Evolutionary conservation across 805 yeast genomes (phyloP).

Genomic region (Metschnikowia lunata): DNA sequence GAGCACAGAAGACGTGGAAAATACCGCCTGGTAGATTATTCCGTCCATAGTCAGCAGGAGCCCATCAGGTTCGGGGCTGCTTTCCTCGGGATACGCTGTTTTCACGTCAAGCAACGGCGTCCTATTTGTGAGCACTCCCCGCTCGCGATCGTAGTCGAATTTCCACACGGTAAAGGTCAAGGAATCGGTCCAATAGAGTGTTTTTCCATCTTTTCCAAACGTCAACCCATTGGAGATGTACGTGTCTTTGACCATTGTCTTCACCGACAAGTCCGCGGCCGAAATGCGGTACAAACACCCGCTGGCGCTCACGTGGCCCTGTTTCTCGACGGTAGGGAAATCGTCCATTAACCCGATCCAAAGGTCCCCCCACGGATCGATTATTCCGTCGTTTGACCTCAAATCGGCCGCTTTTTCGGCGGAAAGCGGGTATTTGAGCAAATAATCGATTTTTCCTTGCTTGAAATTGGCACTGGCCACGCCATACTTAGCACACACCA

Average conservation of each 20-base stretch:
- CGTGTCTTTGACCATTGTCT: conserved; percentile 29
- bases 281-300: conserved; percentile 47
- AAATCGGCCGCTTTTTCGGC: conserved; percentile 20
- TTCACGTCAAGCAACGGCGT: conserved; percentile 20
- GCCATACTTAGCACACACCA: conserved; percentile 65
- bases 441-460: conserved; percentile 32
- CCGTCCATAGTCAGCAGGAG: conserved; percentile 53
- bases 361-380: conserved; percentile 71
- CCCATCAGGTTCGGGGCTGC: conserved; percentile 74
- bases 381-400: conserved; percentile 75
- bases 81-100: conserved; percentile 15
- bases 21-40: conserved; percentile 62
- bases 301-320: conserved; percentile 34
- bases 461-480: conserved; percentile 50
- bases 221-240: conserved; percentile 65
- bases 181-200: conserved; percentile 41
- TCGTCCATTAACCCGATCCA: conserved; percentile 81
- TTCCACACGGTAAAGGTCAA: conserved; percentile 31
- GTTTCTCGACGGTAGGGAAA: conserved; percentile 26
- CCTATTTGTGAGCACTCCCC: conserved; percentile 28
- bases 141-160: conserved; percentile 33
- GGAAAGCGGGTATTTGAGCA: conserved; percentile 36
- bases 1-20: conserved; percentile 54
- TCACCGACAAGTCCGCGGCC: conserved; percentile 27
- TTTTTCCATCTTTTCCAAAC: conserved; percentile 26